Conservation (phyloP, 202 grass and related monocot species). For the Saccharum hybrid region DNA sequence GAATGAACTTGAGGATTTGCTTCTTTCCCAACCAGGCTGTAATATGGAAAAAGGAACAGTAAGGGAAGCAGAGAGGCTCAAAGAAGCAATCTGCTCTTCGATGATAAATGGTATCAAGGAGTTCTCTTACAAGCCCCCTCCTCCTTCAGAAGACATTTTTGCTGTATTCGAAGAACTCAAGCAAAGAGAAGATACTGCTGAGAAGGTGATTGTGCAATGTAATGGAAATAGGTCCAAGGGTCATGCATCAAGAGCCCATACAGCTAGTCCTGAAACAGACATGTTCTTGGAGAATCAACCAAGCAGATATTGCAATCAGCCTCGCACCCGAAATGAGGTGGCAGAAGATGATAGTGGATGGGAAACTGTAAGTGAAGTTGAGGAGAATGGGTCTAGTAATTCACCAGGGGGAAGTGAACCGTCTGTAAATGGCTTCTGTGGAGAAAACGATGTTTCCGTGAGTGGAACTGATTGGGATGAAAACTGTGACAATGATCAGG, state of each 20-base stretch:
- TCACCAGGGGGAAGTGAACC: constrained; percentile 63
- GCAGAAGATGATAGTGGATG: constrained; percentile 71
- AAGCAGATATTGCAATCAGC: constrained; percentile 36
- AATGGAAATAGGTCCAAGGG: constrained; percentile 40
- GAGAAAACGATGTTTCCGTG: constrained; percentile 50
- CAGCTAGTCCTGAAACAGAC: constrained; percentile 53
- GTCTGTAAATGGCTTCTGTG: constrained; percentile 56
- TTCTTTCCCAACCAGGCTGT: constrained; percentile 22
- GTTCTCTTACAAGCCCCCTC: constrained; percentile 60
- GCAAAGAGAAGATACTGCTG: constrained; percentile 54
- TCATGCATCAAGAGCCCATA: constrained; percentile 42
- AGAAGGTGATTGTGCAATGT: constrained; percentile 66
- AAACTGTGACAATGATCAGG: constrained; percentile 49
- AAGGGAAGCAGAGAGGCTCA: constrained; percentile 57
- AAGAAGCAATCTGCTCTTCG: constrained; percentile 41
- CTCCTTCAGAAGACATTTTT: constrained; percentile 63
- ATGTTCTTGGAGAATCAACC: constrained; percentile 49
- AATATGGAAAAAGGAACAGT: constrained; percentile 36
- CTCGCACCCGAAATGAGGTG: constrained; percentile 38
- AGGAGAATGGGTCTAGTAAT: constrained; percentile 64
- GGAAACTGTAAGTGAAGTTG: constrained; percentile 72
- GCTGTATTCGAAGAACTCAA: constrained; percentile 79
- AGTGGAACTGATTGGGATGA: constrained; percentile 73
- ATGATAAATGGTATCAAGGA: constrained; percentile 50
- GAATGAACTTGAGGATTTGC: constrained; percentile 49